Evolutionary conservation across 2,329 filamentous ascomycete genomes (phyloP).

Genomic region (Phyllosticta ampelicida): DNA sequence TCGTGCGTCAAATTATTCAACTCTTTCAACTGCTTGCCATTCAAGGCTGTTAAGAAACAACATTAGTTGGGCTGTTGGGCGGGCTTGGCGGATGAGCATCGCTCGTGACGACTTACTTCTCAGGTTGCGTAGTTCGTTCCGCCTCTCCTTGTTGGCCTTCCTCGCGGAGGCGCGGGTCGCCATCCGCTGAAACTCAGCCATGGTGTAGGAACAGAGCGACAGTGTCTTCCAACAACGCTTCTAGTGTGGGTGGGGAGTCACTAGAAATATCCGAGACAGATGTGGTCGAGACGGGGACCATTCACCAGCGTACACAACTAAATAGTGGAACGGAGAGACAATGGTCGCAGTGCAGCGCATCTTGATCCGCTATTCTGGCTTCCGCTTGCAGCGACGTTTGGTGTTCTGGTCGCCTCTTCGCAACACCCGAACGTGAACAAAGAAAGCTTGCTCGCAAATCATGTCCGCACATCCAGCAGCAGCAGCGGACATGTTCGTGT

Average conservation of each 20-base stretch:
- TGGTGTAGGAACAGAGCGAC: neutral
- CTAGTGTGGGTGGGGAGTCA: neutral
- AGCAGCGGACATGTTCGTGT: neutral
- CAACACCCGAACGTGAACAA: neutral
- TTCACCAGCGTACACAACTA: neutral
- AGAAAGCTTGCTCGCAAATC: neutral
- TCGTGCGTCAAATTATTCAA: no score
- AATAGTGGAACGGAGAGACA: neutral
- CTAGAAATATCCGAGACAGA: neutral
- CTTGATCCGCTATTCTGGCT: neutral
- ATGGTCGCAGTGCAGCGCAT: neutral
- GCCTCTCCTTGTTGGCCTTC: no score
- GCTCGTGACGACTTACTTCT: no score
- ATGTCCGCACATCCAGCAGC: neutral
- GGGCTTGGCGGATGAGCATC: no score
- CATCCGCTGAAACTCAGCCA: no score
- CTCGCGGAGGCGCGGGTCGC: no score
- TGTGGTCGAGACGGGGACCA: neutral
- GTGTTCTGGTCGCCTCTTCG: neutral
- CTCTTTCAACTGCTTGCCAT: no score
- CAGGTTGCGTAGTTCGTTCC: no score
- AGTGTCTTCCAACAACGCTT: neutral
- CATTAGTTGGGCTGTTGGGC: no score
- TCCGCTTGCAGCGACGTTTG: neutral
- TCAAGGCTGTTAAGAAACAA: no score